Conservation (phyloP, 345 rosid genomes). For the Salix udensis region DNA sequence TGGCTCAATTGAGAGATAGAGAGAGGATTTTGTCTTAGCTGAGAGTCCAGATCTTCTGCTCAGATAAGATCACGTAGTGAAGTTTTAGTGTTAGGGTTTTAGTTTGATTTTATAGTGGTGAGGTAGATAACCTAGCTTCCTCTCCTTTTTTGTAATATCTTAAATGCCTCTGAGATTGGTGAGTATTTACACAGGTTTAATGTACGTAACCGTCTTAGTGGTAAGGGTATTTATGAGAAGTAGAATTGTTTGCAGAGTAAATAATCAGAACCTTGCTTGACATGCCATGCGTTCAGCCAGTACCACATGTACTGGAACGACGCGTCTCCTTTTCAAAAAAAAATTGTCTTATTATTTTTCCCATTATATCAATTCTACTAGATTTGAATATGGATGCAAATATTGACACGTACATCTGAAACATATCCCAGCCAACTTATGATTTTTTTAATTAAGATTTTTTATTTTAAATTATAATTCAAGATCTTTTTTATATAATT, state of each 20-base stretch:
- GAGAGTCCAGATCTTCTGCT: slow-evolving; percentile 34
- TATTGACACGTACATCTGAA: too few relatives aligned
- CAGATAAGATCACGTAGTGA: slow-evolving; percentile 88
- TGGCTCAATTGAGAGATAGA: slow-evolving; percentile 12
- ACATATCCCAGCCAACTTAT: too few relatives aligned
- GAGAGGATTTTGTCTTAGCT: neutral
- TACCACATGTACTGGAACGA: neutral
- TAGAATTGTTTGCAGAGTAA: neutral
- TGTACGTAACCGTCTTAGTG: neutral
- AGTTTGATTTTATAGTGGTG: neutral
- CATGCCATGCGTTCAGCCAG: neutral
- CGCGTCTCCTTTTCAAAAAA: neutral
- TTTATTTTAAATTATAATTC: too few relatives aligned
- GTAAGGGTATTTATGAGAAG: neutral
- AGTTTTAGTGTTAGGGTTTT: neutral
- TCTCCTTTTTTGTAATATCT: neutral
- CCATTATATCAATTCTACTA: too few relatives aligned
- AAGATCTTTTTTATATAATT: too few relatives aligned
- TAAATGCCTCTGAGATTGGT: neutral
- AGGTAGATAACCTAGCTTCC: neutral
- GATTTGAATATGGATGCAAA: too few relatives aligned
- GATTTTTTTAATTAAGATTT: too few relatives aligned
- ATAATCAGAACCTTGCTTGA: neutral
- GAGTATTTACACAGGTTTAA: neutral
- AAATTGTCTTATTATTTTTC: too few relatives aligned